phyloP scores from a whole-genome alignment of 192 early-diverging fungal genomes.

The Linnemannia elongata region DNA sequence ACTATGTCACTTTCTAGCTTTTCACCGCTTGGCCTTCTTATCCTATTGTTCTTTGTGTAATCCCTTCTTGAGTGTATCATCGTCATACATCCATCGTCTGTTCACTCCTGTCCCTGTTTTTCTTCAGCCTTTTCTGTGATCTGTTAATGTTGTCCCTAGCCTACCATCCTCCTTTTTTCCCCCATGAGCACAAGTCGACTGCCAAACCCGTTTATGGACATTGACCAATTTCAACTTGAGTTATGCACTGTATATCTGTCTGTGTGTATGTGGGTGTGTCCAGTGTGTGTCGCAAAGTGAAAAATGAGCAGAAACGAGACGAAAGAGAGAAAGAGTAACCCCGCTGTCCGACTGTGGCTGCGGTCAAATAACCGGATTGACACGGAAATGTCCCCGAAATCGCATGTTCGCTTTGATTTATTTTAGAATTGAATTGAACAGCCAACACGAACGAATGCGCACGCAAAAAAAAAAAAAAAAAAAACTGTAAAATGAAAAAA shows the following conservation, averaged over 20 bases:
- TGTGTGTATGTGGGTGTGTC: too few relatives aligned
- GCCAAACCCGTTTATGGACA: constrained; percentile 10
- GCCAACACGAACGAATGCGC: not conserved
- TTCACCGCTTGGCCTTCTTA: too few relatives aligned
- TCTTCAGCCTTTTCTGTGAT: not conserved
- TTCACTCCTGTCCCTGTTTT: not conserved
- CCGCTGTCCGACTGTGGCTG: not conserved
- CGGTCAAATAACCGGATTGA: constrained; percentile 7
- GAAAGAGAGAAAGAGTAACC: not conserved
- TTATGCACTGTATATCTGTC: too few relatives aligned
- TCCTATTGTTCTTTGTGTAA: too few relatives aligned
- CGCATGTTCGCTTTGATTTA: not conserved
- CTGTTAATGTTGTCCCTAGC: not conserved
- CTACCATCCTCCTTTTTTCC: not conserved
- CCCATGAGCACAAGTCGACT: not conserved
- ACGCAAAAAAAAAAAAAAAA: not conserved
- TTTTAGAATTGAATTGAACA: not conserved
- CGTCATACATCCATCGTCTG: not conserved
- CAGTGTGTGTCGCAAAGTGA: too few relatives aligned
- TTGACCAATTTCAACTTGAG: not conserved
- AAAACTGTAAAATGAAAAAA: not conserved
- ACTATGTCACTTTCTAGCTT: too few relatives aligned
- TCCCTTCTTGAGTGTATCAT: too few relatives aligned
- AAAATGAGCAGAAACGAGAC: not conserved
- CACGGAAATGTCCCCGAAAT: not conserved